Base-by-base conservation (phyloP, 495 filamentous ascomycete genomes). In the Penicillium cinerascens region DNA sequence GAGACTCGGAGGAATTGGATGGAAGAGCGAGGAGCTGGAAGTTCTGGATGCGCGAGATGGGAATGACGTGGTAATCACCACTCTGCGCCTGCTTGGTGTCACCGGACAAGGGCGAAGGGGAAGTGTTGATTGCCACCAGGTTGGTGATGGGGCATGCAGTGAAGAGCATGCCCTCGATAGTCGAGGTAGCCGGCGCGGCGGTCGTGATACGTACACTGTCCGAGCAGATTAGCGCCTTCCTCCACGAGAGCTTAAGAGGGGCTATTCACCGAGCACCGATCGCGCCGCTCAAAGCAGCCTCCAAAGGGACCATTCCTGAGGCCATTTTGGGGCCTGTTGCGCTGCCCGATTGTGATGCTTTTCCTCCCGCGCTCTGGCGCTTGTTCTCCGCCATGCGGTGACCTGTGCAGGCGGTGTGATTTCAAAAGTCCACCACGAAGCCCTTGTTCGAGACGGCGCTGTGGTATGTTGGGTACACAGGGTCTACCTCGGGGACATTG, bases 121-220 rank as follows among this genome's bases (percentile, higher is more conserved):
- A 59, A 17, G 75, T 80, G 69, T 85, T 79, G 56, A 88, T 74
- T 10, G 82, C 79, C 49, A 89, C 71, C 18, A 86, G 76, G 66
- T 84, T 84, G 46, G 83, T 85, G 61, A 82, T 74, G 29, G 84
- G 81, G 62, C 80, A 83, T 46, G 80, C 80, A n/a, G 86, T 84
- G 65, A 82, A 87, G 43, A 89, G 74, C 15, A 73, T 82, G 49
- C 86, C 86, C 66, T 87, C 83, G 46, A 82, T 66, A 26, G 71
- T 82, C 46, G 70, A 63, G 33, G 61, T 69, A 27, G 69, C 71
- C 36, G 78, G 70, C 22, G 78, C 70, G 27, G 77, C 76, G 35
- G 82, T 86, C 27, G 75, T 81, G 56, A 88, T 64, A 56, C 79
- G 82, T 52, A 89, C 72, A 39, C 86, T 88, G 58, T 29, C 20